Percentiles rank a stretch among this genome's conserved stretches.
Evolutionary conservation across 108 stramenopile genomes (phyloP).

Genomic region (Craspedostauros australis): DNA sequence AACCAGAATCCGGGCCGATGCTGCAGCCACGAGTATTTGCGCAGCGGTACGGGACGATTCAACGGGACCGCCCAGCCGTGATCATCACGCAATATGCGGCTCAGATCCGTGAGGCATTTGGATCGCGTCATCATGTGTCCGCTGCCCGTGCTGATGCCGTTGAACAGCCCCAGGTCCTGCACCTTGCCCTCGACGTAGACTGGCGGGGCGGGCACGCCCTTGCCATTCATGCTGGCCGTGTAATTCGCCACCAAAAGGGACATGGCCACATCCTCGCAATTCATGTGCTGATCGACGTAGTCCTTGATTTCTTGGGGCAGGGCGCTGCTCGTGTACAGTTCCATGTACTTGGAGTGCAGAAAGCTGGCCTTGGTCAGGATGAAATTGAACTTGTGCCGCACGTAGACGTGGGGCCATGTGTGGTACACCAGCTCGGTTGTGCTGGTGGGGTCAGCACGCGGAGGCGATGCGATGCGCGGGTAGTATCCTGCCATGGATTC

Average conservation of each 20-base stretch:
- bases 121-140: conserved; percentile 45
- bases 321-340: conserved; percentile 23
- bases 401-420: conserved; percentile 43
- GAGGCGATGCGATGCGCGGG: conserved; percentile 37
- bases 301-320: conserved; percentile 45
- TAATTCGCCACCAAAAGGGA: conserved; percentile 49
- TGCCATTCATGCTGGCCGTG: conserved; percentile 9
- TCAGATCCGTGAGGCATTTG: conserved; percentile 32
- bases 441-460: background rate
- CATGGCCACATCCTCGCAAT: conserved; percentile 71
- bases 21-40: conserved; percentile 23
- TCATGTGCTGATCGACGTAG: conserved; percentile 55
- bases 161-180: conserved; percentile 39
- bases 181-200: conserved; percentile 50
- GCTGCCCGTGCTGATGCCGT: conserved; percentile 39
- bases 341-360: conserved; percentile 41
- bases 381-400: conserved; percentile 35
- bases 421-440: conserved; percentile 27
- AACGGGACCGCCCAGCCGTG: conserved; percentile 38
- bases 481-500: conserved; percentile 57
- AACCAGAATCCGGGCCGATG: conserved; percentile 36
- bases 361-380: conserved; percentile 60
- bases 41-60: conserved; percentile 16
- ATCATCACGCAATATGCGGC: conserved; percentile 14
- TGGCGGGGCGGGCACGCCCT: conserved; percentile 13